Conservation (phyloP, 306 rosid genomes). For the Betula pendula region DNA sequence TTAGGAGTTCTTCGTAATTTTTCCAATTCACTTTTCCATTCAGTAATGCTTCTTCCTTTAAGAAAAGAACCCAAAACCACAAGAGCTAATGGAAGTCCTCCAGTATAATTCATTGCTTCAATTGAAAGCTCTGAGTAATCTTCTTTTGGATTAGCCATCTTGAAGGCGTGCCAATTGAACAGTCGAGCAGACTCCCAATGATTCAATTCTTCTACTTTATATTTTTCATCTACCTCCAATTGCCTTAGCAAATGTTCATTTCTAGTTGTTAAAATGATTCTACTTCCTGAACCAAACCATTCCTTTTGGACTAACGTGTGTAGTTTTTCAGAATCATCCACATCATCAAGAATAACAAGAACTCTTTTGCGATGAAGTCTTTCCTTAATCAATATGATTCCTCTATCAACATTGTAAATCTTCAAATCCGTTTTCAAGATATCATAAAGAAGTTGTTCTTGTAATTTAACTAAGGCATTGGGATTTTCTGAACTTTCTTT, state of each 20-base stretch:
- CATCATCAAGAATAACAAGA: conserved; percentile 24
- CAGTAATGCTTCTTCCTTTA: conserved; percentile 6
- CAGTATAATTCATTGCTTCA: conserved; percentile 12
- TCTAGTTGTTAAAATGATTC: conserved; percentile 32
- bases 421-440: neutral
- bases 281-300: conserved; percentile 29
- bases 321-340: neutral
- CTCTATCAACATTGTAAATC: neutral
- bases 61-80: conserved; percentile 40
- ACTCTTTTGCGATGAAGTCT: neutral
- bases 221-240: neutral
- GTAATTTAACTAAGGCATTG: neutral
- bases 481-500: neutral
- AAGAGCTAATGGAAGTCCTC: conserved; percentile 47
- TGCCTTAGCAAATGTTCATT: neutral
- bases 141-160: neutral
- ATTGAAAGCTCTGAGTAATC: conserved; percentile 9
- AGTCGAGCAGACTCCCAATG: conserved; percentile 21
- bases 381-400: neutral
- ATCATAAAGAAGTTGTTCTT: conserved; percentile 24
- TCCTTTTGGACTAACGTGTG: neutral
- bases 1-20: conserved; percentile 33
- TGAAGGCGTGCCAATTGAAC: conserved; percentile 38
- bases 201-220: neutral
- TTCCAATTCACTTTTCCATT: conserved; percentile 29